Evolutionary conservation across 192 early-diverging fungal genomes (phyloP).

Genomic region (Coemansia sp.): DNA sequence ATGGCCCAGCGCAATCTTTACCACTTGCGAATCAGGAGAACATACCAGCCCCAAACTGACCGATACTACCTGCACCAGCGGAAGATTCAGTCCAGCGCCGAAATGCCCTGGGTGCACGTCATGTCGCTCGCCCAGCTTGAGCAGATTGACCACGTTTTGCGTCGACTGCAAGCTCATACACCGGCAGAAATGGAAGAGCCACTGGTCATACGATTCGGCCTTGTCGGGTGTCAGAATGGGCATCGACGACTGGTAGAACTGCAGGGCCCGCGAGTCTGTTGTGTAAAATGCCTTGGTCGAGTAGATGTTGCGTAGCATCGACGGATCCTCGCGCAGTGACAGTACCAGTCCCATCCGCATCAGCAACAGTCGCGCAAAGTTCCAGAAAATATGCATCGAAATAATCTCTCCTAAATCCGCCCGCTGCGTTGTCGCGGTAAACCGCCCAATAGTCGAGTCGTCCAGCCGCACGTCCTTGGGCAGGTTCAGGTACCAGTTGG

Average conservation of each 20-base stretch:
- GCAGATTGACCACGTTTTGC: conserved; percentile 48
- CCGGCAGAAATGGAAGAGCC: conserved; percentile 55
- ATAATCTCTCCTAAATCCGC: conserved; percentile 51
- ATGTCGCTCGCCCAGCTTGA: conserved; percentile 44
- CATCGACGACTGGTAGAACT: conserved; percentile 50
- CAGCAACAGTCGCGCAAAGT: conserved; percentile 50
- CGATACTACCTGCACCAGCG: conserved; percentile 46
- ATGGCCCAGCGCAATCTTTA: conserved; percentile 42
- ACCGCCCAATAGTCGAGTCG: conserved; percentile 32
- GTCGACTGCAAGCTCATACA: conserved; percentile 53
- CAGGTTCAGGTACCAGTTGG: conserved; percentile 42
- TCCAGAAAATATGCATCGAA: conserved; percentile 49
- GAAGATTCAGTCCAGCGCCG: conserved; percentile 43
- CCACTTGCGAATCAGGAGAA: conserved; percentile 46
- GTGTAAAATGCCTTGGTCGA: conserved; percentile 48
- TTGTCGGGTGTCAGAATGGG: conserved; percentile 51
- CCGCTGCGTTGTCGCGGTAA: conserved; percentile 37
- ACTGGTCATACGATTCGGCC: conserved; percentile 47
- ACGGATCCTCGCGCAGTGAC: conserved; percentile 43
- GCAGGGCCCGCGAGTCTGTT: conserved; percentile 37
- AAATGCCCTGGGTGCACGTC: conserved; percentile 47
- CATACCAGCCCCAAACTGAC: conserved; percentile 45
- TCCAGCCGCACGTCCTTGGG: conserved; percentile 46
- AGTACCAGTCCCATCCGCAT: conserved; percentile 54
- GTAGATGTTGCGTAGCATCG: conserved; percentile 48